Evolutionary conservation across 352 stramenopile genomes (phyloP).

Genomic region (Phytophthora vignae): DNA sequence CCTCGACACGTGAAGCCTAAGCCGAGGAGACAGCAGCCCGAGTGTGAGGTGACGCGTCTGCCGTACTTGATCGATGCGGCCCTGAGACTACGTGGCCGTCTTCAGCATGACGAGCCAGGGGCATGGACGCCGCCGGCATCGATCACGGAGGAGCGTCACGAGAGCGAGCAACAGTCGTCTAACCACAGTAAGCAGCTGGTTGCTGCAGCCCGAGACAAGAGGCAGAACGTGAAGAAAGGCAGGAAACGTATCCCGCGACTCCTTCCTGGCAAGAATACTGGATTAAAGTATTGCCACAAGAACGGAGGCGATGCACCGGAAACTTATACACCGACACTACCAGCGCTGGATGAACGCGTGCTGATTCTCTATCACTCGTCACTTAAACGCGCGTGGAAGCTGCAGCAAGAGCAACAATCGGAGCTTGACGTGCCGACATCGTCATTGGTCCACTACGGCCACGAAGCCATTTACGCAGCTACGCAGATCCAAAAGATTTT

Average conservation of each 20-base stretch:
- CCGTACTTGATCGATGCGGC: conserved; percentile 28
- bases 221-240: not conserved
- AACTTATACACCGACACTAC: conserved; percentile 19
- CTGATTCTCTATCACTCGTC: conserved; percentile 72
- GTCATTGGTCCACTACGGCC: conserved; percentile 34
- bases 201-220: not conserved
- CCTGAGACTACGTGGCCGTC: conserved; percentile 4
- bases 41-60: conserved; percentile 18
- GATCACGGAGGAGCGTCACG: conserved; percentile 22
- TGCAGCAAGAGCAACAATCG: conserved; percentile 13
- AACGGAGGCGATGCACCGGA: not conserved
- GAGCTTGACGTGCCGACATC: not conserved
- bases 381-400: conserved; percentile 45
- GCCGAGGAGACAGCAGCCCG: not conserved
- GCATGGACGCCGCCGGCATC: not conserved
- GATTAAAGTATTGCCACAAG: not conserved
- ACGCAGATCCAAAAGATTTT: conserved; percentile 65
- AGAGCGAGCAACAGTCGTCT: conserved; percentile 9
- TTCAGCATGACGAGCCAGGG: conserved; percentile 6
- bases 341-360: conserved; percentile 63
- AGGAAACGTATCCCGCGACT: conserved; percentile 10
- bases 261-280: not conserved
- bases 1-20: conserved; percentile 13
- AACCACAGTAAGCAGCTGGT: not conserved
- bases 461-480: conserved; percentile 67